phyloP scores from a whole-genome alignment of 208 protist genomes.

The Acanthamoeba royreba region DNA sequence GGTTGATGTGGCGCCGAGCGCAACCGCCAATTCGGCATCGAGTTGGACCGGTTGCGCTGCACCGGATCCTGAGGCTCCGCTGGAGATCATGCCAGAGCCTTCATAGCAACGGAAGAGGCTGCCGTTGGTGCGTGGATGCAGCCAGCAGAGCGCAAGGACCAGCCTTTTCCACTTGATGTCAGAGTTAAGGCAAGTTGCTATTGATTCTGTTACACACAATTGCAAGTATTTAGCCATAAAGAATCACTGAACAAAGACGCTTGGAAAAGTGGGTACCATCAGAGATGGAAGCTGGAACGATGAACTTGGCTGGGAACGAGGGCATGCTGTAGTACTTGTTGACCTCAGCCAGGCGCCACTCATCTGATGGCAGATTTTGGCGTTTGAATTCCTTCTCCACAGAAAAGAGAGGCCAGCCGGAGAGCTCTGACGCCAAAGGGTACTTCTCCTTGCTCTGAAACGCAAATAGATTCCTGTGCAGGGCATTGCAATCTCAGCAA shows the following conservation, averaged over 20 bases:
- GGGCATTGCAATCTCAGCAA: too few relatives aligned
- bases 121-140: background rate
- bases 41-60: background rate
- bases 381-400: slow-evolving; percentile 15
- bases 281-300: background rate
- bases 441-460: slow-evolving; percentile 31
- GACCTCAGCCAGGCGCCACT: slow-evolving; percentile 3
- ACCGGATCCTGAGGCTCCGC: background rate
- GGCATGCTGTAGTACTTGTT: slow-evolving; percentile 33
- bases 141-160: slow-evolving; percentile 5
- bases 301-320: background rate
- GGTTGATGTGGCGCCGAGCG: background rate
- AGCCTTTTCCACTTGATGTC: slow-evolving; percentile 9
- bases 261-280: background rate
- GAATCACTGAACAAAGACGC: background rate
- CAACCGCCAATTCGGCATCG: background rate
- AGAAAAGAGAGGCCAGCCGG: background rate
- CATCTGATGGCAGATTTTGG: background rate
- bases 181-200: background rate
- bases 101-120: background rate
- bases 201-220: slow-evolving; percentile 2
- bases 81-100: background rate
- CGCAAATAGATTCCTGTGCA: background rate
- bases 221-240: too few relatives aligned
- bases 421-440: background rate